Evolutionary conservation across 768 basidiomycete species (phyloP).

Genomic region (Macrolepiota dolichaula): DNA sequence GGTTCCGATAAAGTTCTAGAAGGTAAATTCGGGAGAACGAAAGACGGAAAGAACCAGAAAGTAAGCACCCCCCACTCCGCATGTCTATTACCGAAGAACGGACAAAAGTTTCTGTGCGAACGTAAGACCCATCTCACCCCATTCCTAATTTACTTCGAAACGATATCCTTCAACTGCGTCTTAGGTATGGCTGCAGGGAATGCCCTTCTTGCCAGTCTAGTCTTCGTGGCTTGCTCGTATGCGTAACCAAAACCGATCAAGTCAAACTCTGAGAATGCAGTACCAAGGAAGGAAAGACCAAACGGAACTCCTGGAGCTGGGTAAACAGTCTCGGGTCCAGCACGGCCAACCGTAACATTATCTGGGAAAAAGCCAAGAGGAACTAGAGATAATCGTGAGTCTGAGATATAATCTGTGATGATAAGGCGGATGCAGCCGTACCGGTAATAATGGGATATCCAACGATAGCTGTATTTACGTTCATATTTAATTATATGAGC

Average conservation of each 20-base stretch:
- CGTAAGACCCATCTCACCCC: neutral
- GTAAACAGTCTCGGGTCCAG: constrained; percentile 40
- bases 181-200: constrained; percentile 52
- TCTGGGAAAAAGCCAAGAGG: constrained; percentile 60
- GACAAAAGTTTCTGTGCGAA: neutral
- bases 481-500: constrained; percentile 9
- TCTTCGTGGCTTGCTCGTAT: constrained; percentile 62
- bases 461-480: constrained; percentile 41
- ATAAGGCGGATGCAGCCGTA: constrained; percentile 22
- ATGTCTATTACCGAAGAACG: neutral
- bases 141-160: constrained; percentile 12
- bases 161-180: constrained; percentile 41
- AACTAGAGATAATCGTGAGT: constrained; percentile 28
- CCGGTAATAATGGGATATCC: constrained; percentile 69
- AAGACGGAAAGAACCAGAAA: neutral
- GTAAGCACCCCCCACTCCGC: neutral
- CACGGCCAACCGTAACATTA: constrained; percentile 33
- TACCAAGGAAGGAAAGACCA: constrained; percentile 60
- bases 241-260: constrained; percentile 60
- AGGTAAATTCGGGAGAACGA: neutral
- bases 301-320: constrained; percentile 58
- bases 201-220: constrained; percentile 44
- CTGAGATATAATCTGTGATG: neutral
- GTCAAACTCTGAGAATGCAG: constrained; percentile 56
- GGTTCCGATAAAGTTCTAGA: neutral